These are phyloP conservation scores for Selenicereus undatus DNA, from an alignment of 148 eudicot genomes.

Conservation along the genomic window DNA sequence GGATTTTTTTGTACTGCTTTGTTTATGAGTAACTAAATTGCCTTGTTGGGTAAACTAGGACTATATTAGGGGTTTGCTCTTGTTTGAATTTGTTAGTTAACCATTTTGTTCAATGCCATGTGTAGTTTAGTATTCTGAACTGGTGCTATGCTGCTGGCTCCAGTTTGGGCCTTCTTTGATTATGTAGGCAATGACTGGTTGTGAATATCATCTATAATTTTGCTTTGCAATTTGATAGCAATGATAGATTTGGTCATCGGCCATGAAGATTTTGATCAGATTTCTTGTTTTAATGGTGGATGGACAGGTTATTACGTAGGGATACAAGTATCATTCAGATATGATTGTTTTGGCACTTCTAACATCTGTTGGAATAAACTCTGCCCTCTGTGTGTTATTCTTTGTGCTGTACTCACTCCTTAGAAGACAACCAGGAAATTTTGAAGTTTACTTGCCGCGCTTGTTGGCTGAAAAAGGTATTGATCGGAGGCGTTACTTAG, in stretches of 20 bases:
- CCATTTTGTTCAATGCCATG: background rate
- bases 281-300: conserved; percentile 1
- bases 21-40: background rate
- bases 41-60: background rate
- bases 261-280: background rate
- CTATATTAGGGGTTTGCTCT: background rate
- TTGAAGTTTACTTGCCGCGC: conserved; percentile 55
- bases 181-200: background rate
- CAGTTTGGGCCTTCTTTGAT: background rate
- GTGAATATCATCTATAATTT: background rate
- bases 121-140: background rate
- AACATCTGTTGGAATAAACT: conserved; percentile 73
- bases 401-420: conserved; percentile 54
- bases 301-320: conserved; percentile 23
- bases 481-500: conserved; percentile 17
- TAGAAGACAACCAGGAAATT: conserved; percentile 63
- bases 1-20: background rate
- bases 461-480: conserved; percentile 40
- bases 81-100: background rate
- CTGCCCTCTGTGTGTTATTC: conserved; percentile 58
- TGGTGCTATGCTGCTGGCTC: background rate
- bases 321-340: conserved; percentile 17
- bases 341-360: conserved; percentile 78
- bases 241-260: background rate
- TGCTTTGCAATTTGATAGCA: background rate